Evolutionary conservation across 148 eudicot genomes (phyloP).

Genomic region (Rhododendron ferrugineum): DNA sequence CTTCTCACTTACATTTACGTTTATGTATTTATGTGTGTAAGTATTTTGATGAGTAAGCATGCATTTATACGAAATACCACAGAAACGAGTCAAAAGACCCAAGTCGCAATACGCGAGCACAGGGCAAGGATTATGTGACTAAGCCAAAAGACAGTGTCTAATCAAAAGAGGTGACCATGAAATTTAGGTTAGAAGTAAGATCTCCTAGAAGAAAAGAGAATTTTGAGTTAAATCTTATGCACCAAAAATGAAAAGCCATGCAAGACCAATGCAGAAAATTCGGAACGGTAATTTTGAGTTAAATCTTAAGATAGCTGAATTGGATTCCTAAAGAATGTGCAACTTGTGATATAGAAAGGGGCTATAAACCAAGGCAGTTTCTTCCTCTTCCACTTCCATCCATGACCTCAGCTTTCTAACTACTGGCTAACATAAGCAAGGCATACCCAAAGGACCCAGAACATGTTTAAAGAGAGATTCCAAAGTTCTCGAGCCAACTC

Average conservation of each 20-base stretch:
- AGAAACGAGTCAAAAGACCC: neutral
- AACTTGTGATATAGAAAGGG: neutral
- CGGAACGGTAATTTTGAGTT: neutral
- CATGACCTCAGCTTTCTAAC: neutral
- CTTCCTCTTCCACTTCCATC: neutral
- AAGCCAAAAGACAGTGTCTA: neutral
- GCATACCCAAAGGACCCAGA: neutral
- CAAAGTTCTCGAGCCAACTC: neutral
- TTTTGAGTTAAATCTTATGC: too few relatives aligned
- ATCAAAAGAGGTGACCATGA: neutral
- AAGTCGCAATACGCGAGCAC: neutral
- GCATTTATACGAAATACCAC: too few relatives aligned
- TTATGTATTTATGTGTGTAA: neutral
- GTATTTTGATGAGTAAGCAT: neutral
- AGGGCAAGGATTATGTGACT: neutral
- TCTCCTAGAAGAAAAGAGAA: neutral
- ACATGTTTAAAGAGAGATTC: neutral
- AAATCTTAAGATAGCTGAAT: neutral
- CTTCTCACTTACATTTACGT: too few relatives aligned
- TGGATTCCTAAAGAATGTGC: neutral
- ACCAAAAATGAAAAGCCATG: neutral
- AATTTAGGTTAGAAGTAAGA: neutral
- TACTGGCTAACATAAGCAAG: neutral
- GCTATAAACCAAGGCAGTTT: neutral
- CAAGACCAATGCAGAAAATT: too few relatives aligned